Evolutionary conservation across 805 yeast species (phyloP).

Genomic region (Wickerhamomyces xylosicus): DNA sequence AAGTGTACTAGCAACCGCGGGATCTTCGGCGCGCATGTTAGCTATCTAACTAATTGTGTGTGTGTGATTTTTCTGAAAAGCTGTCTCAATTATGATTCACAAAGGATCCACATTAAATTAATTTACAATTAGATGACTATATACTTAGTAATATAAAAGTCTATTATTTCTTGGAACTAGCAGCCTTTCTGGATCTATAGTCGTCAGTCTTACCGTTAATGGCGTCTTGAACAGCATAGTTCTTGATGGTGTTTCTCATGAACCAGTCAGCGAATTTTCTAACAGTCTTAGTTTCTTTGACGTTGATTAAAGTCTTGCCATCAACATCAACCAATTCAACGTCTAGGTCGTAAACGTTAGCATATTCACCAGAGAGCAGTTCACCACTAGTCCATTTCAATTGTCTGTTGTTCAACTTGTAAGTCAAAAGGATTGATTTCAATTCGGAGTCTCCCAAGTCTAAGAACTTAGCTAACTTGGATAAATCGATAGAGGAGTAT

Average conservation of each 20-base stretch:
- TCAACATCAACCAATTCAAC: conserved; percentile 30
- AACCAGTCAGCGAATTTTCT: conserved; percentile 42
- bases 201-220: conserved; percentile 13
- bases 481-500: conserved; percentile 34
- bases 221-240: conserved; percentile 33
- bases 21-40: no score
- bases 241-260: conserved; percentile 34
- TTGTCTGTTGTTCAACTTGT: conserved; percentile 35
- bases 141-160: no score
- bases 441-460: conserved; percentile 24
- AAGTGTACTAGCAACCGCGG: no score
- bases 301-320: conserved; percentile 24
- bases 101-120: no score
- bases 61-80: no score
- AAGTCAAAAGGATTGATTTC: conserved; percentile 28
- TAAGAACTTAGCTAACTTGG: conserved; percentile 31
- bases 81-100: no score
- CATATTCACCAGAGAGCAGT: conserved; percentile 29
- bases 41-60: no score
- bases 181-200: no score
- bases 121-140: no score
- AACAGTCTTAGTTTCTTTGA: conserved; percentile 33
- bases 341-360: conserved; percentile 33
- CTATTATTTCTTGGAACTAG: not conserved
- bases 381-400: conserved; percentile 31